Conservation (phyloP, 2,329 filamentous ascomycete genomes). For the Zymoseptoria crescenta region DNA sequence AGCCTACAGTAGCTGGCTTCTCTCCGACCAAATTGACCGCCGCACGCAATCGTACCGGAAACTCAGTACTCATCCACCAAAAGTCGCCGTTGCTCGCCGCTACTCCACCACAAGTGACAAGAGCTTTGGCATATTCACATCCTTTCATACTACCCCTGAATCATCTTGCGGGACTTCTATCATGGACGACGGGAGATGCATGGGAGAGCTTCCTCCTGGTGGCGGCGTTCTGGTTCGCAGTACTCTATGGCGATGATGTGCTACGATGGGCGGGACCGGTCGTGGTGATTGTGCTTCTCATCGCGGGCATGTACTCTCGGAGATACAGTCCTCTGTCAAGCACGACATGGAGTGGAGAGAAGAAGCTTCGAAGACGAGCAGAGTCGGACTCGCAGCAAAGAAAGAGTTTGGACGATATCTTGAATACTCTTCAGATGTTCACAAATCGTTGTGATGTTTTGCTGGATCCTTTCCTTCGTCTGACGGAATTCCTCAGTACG, state of each 20-base stretch:
- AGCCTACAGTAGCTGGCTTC: conserved; percentile 81
- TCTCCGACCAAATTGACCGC: conserved; percentile 66
- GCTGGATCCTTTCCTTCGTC: conserved; percentile 75
- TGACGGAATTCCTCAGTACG: conserved; percentile 81
- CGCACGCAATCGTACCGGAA: conserved; percentile 11
- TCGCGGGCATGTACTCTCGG: conserved; percentile 85
- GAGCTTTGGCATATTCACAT: conserved; percentile 90
- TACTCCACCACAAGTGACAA: conserved; percentile 88
- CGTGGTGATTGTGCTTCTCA: conserved; percentile 68
- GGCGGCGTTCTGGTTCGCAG: conserved; percentile 73
- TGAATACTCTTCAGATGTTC: conserved; percentile 84
- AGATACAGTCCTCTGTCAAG: conserved; percentile 86
- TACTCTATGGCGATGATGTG: conserved; percentile 79
- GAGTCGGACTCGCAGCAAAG: conserved; percentile 59
- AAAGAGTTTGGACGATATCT: conserved; percentile 94
- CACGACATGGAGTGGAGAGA: conserved; percentile 65
- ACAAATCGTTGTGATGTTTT: conserved; percentile 88
- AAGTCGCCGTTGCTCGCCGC: conserved; percentile 89
- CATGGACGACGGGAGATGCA: conserved; percentile 87
- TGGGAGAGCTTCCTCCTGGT: conserved; percentile 96
- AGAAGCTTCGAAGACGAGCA: conserved; percentile 47
- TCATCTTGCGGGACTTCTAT: conserved; percentile 72
- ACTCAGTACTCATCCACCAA: conserved; percentile 77
- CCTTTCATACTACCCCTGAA: conserved; percentile 88
- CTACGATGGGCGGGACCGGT: conserved; percentile 76